Evolutionary conservation across 371 early-diverging fungal species (phyloP).

Genomic region (Funneliformis caledonium): DNA sequence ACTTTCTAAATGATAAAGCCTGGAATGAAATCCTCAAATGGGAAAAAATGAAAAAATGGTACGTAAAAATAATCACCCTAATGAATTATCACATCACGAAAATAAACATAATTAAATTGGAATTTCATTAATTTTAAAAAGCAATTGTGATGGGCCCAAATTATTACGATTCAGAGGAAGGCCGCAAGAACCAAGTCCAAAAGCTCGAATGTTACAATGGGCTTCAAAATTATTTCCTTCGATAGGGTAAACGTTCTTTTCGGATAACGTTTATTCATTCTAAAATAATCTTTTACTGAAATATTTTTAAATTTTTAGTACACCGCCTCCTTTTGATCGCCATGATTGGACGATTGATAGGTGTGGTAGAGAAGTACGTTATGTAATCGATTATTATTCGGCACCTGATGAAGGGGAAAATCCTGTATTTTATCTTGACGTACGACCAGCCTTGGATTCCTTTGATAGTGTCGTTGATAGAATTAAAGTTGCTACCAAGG

Average conservation of each 20-base stretch:
- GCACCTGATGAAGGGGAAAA: conserved; percentile 69
- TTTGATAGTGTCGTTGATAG: conserved; percentile 64
- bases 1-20: conserved; percentile 94
- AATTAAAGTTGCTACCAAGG: conserved; percentile 46
- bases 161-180: conserved; percentile 82
- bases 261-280: no score
- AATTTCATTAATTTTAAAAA: conserved; percentile 32
- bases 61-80: conserved; percentile 38
- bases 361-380: conserved; percentile 73
- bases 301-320: conserved; percentile 45
- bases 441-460: conserved; percentile 82
- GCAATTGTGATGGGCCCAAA: conserved; percentile 67
- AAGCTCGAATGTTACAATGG: conserved; percentile 69
- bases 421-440: conserved; percentile 81
- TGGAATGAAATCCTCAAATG: conserved; percentile 94
- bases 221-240: conserved; percentile 53
- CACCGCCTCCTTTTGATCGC: conserved; percentile 77
- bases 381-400: conserved; percentile 81
- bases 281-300: no score
- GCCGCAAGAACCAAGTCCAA: conserved; percentile 78
- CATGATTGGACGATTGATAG: conserved; percentile 81
- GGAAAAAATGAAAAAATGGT: conserved; percentile 82
- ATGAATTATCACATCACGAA: background rate
- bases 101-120: background rate
- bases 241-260: background rate